Evolutionary conservation across 495 filamentous ascomycete genomes (phyloP).

Genomic region (Pyrenula aspistea): DNA sequence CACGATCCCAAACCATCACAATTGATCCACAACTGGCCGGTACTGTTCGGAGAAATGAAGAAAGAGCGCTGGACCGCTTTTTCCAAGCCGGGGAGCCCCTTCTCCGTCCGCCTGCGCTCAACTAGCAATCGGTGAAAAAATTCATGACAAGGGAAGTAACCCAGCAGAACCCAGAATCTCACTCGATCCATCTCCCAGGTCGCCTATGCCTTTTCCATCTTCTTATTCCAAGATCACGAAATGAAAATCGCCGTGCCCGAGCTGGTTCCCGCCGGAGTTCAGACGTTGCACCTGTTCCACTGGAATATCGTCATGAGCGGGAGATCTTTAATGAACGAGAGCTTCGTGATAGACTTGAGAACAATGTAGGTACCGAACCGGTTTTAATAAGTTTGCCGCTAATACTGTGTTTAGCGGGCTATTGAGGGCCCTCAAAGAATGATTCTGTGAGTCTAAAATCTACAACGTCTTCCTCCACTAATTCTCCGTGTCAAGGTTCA

Average conservation of each 20-base stretch:
- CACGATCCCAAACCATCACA: not conserved
- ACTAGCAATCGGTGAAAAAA: not conserved
- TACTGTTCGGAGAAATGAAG: not conserved
- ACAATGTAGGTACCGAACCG: not conserved
- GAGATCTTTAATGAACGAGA: not conserved
- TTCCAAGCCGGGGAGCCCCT: not conserved
- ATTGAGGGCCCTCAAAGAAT: not conserved
- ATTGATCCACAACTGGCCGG: not conserved
- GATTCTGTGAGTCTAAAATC: not conserved
- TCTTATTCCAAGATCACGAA: not conserved
- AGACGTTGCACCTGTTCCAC: not conserved
- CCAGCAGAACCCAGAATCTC: not conserved
- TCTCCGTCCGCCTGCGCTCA: not conserved
- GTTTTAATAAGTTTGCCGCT: not conserved
- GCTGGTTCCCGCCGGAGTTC: not conserved
- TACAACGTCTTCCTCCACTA: not conserved
- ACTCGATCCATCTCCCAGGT: not conserved
- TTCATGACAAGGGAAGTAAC: not conserved
- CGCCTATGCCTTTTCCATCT: conserved; percentile 1
- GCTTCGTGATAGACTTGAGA: not conserved
- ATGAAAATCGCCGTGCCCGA: not conserved
- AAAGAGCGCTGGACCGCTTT: not conserved
- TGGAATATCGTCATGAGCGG: not conserved
- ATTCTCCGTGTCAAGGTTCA: not conserved
- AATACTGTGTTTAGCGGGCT: not conserved